These are phyloP conservation scores for Globisporangium parvum DNA, from an alignment of 352 stramenopile species.

Conservation along the genomic window DNA sequence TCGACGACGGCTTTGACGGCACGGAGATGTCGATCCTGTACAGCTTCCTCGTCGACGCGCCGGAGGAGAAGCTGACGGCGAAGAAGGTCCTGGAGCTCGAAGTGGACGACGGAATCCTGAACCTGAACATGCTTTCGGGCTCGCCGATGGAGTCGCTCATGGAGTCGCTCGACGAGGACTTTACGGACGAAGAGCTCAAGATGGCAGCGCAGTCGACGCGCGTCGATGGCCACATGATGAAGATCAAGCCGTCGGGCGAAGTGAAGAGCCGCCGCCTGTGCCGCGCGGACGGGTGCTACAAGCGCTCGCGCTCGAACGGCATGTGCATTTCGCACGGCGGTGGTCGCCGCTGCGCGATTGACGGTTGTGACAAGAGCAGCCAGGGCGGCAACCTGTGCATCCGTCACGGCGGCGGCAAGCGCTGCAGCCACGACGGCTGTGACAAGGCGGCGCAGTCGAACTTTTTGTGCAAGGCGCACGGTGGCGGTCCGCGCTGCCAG, in stretches of 20 bases:
- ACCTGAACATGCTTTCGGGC: conserved; percentile 65
- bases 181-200: conserved; percentile 69
- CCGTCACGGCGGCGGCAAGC: conserved; percentile 79
- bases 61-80: conserved; percentile 45
- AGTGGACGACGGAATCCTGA: conserved; percentile 63
- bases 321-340: conserved; percentile 84
- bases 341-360: conserved; percentile 65
- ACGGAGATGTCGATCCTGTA: conserved; percentile 87
- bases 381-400: conserved; percentile 83
- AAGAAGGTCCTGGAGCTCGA: conserved; percentile 37
- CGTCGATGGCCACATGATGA: conserved; percentile 19
- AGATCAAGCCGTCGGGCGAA: conserved; percentile 24
- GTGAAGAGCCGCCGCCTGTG: conserved; percentile 68
- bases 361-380: conserved; percentile 76
- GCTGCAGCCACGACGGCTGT: conserved; percentile 70
- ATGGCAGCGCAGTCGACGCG: conserved; percentile 29
- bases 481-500: conserved; percentile 76
- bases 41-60: conserved; percentile 74
- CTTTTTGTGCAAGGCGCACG: conserved; percentile 84
- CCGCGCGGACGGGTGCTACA: conserved; percentile 72
- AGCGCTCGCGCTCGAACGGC: conserved; percentile 81
- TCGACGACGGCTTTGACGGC: conserved; percentile 78
- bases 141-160: conserved; percentile 64
- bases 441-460: conserved; percentile 81
- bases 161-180: conserved; percentile 65